Evolutionary conservation across 805 yeast genomes (phyloP), one percentile per base, ranked within the genome.

Genomic region (Saccharomyces jurei): DNA sequence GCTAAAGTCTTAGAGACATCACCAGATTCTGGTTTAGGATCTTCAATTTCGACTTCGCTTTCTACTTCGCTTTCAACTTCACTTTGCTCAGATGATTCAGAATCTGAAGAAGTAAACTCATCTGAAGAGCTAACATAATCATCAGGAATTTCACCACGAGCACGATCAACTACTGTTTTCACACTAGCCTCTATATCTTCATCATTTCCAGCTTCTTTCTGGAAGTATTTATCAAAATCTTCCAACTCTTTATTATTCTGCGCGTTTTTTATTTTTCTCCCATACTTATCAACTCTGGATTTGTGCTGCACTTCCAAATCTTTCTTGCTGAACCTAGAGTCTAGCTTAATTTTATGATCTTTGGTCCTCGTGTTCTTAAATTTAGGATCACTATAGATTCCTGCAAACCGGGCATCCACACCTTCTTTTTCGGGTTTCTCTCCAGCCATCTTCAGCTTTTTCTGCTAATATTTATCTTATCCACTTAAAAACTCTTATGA

Each of bases 1-100:
- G 99, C 99, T 64, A 94, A 76, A 5, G 87, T 75, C 32, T 74
- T 74, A 1, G 96, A 77, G 30, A 96, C 96, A 2, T 92, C 97
- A 49, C 96, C 95, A 51, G 83, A 85, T 50, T 87, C 90, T n/a
- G 94, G 87, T 52, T 81, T 78, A 9, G 73, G 74, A 29, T 75
- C 77, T 60, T 81, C 87, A 10, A 76, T 61, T 59, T 83, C 87
- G 26, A 79, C 70, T 22, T 81, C 87, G 2, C 81, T 74, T 53
- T 80, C 83, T 48, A 74, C 80, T 3, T 76, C 81, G 22, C 71
- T 77, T 13, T 73, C 79, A 1, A 65, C 63, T n/a, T 71, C 77
- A 32, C 74, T 74, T 21, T 71, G 80, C 9, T 66, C 71, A 14
- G 73, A 68, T 0, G 67, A 66, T 53, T 76, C 80, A 0, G 79